Conservation (phyloP, 805 yeast genomes). For the Saccharomycopsis sp. region DNA sequence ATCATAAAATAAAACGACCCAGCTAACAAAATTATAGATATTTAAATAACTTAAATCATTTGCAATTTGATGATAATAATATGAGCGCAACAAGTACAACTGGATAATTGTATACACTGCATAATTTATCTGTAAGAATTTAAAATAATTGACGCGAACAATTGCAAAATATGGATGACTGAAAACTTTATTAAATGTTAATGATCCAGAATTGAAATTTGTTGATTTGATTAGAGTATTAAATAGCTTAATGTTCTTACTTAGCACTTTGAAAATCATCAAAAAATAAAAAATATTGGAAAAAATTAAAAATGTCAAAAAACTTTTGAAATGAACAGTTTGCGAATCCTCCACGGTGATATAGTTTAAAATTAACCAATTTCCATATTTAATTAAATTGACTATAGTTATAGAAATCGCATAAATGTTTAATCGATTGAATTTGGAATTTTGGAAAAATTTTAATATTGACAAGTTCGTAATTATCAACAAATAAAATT, state of each 20-base stretch:
- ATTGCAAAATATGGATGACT: neutral
- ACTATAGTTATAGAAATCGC: neutral
- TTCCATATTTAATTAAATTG: constrained; percentile 2
- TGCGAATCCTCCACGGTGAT: constrained; percentile 18
- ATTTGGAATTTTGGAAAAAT: constrained; percentile 6
- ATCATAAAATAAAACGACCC: constrained; percentile 17
- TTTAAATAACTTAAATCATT: constrained; percentile 19
- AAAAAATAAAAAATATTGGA: constrained; percentile 6
- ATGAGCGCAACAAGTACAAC: constrained; percentile 12
- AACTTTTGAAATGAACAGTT: constrained; percentile 10
- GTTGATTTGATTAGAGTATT: constrained; percentile 11
- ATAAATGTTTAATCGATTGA: constrained; percentile 2
- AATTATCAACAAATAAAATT: constrained; percentile 1
- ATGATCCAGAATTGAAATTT: constrained; percentile 12
- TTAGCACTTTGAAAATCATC: constrained; percentile 11
- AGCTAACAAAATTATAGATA: constrained; percentile 13
- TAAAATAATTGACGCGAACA: constrained; percentile 4
- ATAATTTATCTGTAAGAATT: constrained; percentile 8
- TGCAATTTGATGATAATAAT: constrained; percentile 20
- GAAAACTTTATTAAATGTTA: constrained; percentile 11
- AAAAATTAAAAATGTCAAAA: constrained; percentile 9
- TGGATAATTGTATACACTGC: constrained; percentile 6
- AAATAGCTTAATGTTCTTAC: constrained; percentile 13
- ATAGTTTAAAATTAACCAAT: constrained; percentile 10
- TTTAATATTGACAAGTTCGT: neutral